These are phyloP conservation scores for Dicorynia guianensis DNA, from an alignment of 306 rosid species.

Conservation along the genomic window DNA sequence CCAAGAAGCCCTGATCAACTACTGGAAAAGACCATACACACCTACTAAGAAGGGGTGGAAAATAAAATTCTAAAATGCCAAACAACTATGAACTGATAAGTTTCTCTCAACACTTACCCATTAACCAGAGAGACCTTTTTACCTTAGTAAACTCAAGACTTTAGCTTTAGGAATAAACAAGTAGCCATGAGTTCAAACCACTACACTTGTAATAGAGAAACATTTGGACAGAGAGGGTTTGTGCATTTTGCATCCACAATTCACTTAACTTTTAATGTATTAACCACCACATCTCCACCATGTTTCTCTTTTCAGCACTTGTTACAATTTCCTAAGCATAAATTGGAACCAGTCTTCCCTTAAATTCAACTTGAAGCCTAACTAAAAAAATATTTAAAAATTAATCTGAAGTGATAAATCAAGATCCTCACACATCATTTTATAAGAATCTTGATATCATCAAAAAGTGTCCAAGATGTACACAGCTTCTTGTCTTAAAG, in stretches of 20 bases:
- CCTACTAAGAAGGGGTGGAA: slow-evolving; percentile 4
- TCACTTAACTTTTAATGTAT: slow-evolving; percentile 1
- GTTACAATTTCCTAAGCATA: slow-evolving; percentile 3
- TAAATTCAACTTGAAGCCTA: slow-evolving; percentile 15
- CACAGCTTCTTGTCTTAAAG: no score
- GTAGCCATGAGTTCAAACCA: not conserved
- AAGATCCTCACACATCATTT: not conserved
- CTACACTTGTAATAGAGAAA: slow-evolving; percentile 22
- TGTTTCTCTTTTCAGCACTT: not conserved
- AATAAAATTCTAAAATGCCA: not conserved
- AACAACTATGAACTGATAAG: not conserved
- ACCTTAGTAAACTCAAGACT: not conserved
- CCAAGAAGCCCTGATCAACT: no score
- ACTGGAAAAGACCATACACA: slow-evolving; percentile 1
- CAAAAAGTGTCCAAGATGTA: slow-evolving; percentile 7
- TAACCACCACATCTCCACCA: not conserved
- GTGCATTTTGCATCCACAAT: not conserved
- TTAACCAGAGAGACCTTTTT: not conserved
- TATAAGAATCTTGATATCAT: not conserved
- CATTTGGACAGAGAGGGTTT: slow-evolving; percentile 5
- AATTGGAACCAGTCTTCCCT: not conserved
- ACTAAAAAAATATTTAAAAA: not conserved
- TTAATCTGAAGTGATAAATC: slow-evolving; percentile 17
- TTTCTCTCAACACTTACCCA: not conserved
- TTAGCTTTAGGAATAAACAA: not conserved